Base-by-base conservation (phyloP, 2,329 filamentous ascomycete genomes). In the Fusarium abutilonis region DNA sequence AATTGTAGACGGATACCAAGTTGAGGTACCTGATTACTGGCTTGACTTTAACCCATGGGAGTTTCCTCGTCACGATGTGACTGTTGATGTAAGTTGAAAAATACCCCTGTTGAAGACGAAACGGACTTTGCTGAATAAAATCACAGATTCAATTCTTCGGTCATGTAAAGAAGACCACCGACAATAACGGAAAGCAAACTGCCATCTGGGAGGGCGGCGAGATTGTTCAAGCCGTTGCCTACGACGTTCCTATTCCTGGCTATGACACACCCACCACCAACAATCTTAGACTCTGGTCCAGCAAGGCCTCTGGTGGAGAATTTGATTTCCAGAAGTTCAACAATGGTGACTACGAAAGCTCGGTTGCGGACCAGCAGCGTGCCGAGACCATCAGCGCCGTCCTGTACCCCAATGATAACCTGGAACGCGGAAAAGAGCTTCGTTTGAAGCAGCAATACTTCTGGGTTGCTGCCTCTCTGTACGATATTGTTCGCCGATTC, bases 301-400 rank as follows among this genome's bases (percentile, higher is more conserved):
- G 93, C 82, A 97, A 97, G 79, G 94, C 95, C 39, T 93, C 93
- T 41, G 94, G 92, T 69, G 95, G 95, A 66, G 95, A 99, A 77
- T 99, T 99, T 66, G 94, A 99, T 79, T 99, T 99, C 80, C 94
- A 97, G 73, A 98, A 98, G 76, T 99, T 99, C 87, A 99, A 99
- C 80, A 95, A 85, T 57, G 95, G 95, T 63, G 93, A 99, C 70
- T 99, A 99, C 74, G 95, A 99, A 79, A 95, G 91, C 79, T 96
- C 95, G 11, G 95, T 99, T 35, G 92, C 91, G n/a, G 95, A 99
- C 69, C 93, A 98, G 78, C 95, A 99, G 81, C 90, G 92, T 55
- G 95, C 95, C n/a, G 95, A 99, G 82, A 98, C 94, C 52, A 99
- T 99, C 79, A 97, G 93, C 48, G 94, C 94, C 29, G 95, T 99